phyloP scores from a whole-genome alignment of 257 asterid species.

The Plantago ovata region DNA sequence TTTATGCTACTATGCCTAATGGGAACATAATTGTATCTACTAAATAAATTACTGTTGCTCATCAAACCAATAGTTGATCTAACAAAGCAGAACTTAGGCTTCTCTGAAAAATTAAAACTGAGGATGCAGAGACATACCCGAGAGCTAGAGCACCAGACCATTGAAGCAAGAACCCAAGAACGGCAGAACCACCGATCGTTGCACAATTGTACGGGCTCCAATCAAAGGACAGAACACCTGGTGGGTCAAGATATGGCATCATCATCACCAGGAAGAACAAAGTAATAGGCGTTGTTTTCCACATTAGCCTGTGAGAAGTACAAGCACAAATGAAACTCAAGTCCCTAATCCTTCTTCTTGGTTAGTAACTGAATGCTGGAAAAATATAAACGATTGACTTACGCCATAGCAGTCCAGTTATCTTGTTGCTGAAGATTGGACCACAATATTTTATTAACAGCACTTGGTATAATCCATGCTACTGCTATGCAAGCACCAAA shows the following conservation, averaged over 20 bases:
- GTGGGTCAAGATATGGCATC: conserved; percentile 99
- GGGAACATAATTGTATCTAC: conserved; percentile 1
- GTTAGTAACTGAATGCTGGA: conserved; percentile 13
- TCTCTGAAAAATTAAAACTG: neutral
- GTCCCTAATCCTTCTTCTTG: conserved; percentile 1
- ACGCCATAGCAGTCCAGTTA: conserved; percentile 96
- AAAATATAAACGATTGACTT: conserved; percentile 23
- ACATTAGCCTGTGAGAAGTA: conserved; percentile 72
- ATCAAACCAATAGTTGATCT: neutral
- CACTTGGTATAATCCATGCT: conserved; percentile 95
- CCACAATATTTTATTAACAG: conserved; percentile 87
- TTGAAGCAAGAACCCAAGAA: conserved; percentile 95
- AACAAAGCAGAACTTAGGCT: neutral
- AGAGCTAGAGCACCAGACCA: conserved; percentile 99
- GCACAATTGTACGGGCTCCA: conserved; percentile 63
- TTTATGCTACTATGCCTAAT: too few species aligned
- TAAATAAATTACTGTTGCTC: neutral
- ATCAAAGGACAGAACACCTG: conserved; percentile 69
- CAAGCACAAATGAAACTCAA: conserved; percentile 1
- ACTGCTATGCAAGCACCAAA: conserved; percentile 94
- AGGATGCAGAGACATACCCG: conserved; percentile 47
- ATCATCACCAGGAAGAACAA: conserved; percentile 79
- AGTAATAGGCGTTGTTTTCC: conserved; percentile 96
- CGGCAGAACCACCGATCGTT: conserved; percentile 68
- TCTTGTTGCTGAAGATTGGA: conserved; percentile 94